phyloP scores from a whole-genome alignment of 768 basidiomycete genomes.

The Flagelloscypha sp. region DNA sequence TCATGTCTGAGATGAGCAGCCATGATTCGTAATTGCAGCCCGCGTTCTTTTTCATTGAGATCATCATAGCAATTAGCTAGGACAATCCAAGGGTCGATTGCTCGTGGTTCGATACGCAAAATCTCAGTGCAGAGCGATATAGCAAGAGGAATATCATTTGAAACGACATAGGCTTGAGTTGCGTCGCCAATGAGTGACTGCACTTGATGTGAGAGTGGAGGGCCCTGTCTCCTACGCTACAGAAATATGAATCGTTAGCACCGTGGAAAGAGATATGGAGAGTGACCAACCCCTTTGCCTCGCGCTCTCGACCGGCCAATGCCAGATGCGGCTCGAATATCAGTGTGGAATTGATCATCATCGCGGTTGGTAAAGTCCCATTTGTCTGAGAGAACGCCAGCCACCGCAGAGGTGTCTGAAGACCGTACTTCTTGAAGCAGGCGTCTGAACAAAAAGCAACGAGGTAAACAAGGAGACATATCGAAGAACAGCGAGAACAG shows the following conservation, averaged over 20 bases:
- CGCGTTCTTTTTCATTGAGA: conserved; percentile 56
- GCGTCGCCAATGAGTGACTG: conserved; percentile 74
- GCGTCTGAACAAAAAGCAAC: conserved; percentile 34
- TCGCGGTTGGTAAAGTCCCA: conserved; percentile 74
- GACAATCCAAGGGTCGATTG: conserved; percentile 78
- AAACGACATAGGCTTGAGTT: conserved; percentile 79
- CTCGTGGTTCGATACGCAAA: conserved; percentile 87
- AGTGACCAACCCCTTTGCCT: conserved; percentile 35
- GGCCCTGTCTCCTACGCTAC: conserved; percentile 40
- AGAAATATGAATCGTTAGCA: neutral
- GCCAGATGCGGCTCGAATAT: conserved; percentile 66
- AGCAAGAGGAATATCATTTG: conserved; percentile 55
- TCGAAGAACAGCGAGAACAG: conserved; percentile 9
- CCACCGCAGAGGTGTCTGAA: conserved; percentile 33
- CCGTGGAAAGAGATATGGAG: neutral
- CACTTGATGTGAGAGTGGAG: conserved; percentile 61
- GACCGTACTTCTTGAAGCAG: conserved; percentile 59
- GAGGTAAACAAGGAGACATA: conserved; percentile 1
- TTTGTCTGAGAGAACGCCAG: conserved; percentile 48
- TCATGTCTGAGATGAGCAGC: conserved; percentile 82
- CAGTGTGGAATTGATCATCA: conserved; percentile 64
- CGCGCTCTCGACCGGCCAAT: conserved; percentile 47
- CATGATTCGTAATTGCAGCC: conserved; percentile 79
- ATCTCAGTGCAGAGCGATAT: conserved; percentile 84
- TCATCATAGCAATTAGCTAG: conserved; percentile 81